phyloP scores from a whole-genome alignment of 139 green algal genomes.

The Tetradesmus obliquus region DNA sequence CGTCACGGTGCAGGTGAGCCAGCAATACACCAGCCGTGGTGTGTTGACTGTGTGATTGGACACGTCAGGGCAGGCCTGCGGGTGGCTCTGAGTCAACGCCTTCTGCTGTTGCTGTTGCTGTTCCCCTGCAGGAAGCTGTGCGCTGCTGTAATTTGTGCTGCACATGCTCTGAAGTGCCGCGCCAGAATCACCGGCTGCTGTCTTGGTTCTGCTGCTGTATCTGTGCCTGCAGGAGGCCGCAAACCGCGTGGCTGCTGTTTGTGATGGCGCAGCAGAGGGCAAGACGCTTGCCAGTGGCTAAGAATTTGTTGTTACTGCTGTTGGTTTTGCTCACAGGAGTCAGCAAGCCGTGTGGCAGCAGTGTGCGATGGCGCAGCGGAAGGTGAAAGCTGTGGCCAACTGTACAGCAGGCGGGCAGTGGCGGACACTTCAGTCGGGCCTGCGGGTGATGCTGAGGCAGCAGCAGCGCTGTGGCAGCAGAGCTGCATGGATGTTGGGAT shows the following conservation, averaged over 20 bases:
- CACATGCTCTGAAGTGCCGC: too few relatives aligned
- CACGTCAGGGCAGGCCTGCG: too few relatives aligned
- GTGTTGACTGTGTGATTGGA: too few relatives aligned
- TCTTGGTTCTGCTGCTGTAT: neutral
- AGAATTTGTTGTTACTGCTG: neutral
- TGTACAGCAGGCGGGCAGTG: neutral
- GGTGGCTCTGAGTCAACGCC: too few relatives aligned
- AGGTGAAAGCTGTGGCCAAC: neutral
- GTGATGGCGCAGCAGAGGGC: neutral
- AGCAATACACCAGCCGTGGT: neutral
- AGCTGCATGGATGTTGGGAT: neutral
- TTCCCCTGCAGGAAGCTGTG: too few relatives aligned
- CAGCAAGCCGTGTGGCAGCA: neutral
- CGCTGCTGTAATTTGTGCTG: too few relatives aligned
- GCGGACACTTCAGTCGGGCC: neutral
- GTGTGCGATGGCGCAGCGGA: neutral
- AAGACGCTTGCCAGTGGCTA: neutral
- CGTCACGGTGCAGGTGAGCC: neutral
- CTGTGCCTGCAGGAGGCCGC: slow-evolving; percentile 10
- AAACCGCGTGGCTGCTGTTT: neutral
- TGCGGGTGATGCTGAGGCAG: neutral
- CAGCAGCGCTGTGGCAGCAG: slow-evolving; percentile 26
- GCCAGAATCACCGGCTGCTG: too few relatives aligned
- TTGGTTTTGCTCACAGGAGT: neutral
- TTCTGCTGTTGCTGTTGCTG: neutral